These are phyloP conservation scores for Penicillium steckii DNA, from an alignment of 495 filamentous ascomycete species.

Conservation along the genomic window DNA sequence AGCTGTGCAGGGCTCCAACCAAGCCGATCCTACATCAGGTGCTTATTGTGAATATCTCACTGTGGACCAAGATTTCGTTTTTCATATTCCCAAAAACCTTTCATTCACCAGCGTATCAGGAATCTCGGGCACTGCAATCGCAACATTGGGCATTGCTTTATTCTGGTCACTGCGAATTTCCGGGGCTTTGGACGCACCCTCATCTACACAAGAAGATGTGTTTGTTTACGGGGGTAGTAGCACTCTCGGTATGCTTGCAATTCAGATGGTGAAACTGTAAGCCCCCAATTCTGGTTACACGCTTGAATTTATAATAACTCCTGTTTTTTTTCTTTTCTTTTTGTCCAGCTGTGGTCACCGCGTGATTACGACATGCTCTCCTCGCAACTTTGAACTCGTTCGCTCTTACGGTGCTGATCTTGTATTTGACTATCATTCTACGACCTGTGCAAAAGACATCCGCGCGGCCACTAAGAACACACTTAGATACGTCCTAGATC, in stretches of 20 bases:
- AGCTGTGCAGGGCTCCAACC: conserved; percentile 35
- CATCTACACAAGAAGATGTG: conserved; percentile 23
- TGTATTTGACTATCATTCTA: conserved; percentile 54
- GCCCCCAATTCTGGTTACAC: not conserved
- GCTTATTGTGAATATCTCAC: conserved; percentile 37
- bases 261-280: conserved; percentile 42
- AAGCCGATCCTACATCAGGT: conserved; percentile 26
- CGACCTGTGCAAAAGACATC: conserved; percentile 44
- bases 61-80: conserved; percentile 20
- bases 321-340: not conserved
- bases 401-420: conserved; percentile 47
- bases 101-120: conserved; percentile 7
- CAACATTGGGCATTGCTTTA: conserved; percentile 25
- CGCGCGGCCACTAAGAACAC: conserved; percentile 30
- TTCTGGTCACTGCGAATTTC: conserved; percentile 30
- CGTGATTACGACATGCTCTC: conserved; percentile 55
- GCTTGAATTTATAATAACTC: not conserved
- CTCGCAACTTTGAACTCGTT: conserved; percentile 54
- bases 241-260: conserved; percentile 42
- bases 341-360: conserved; percentile 34
- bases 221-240: conserved; percentile 48
- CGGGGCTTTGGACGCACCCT: conserved; percentile 24
- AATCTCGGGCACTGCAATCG: conserved; percentile 24
- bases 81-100: conserved; percentile 16
- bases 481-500: conserved; percentile 41